Evolutionary conservation across 2,329 filamentous ascomycete species (phyloP).

Genomic region (Beauveria pseudobassiana): DNA sequence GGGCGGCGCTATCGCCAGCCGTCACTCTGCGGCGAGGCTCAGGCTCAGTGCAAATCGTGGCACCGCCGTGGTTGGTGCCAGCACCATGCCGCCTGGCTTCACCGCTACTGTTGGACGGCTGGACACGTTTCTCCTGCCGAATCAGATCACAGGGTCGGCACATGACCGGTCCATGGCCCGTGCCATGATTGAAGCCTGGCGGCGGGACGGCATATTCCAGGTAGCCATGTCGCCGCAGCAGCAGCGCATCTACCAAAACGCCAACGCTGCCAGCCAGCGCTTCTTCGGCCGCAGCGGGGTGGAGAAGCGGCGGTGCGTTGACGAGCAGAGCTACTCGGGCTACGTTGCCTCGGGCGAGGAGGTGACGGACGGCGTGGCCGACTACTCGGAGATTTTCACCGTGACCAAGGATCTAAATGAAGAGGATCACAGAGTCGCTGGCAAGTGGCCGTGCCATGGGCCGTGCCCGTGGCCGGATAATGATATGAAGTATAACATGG

Average conservation of each 20-base stretch:
- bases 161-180: constrained; percentile 30
- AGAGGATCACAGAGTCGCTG: constrained; percentile 30
- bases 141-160: constrained; percentile 25
- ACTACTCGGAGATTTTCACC: constrained; percentile 46
- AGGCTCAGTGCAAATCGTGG: background rate
- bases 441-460: constrained; percentile 42
- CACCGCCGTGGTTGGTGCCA: background rate
- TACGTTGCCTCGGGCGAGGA: constrained; percentile 44
- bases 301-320: constrained; percentile 35
- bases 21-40: background rate
- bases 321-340: constrained; percentile 38
- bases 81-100: constrained; percentile 22
- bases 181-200: constrained; percentile 35
- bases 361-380: constrained; percentile 39
- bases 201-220: constrained; percentile 38
- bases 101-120: constrained; percentile 21
- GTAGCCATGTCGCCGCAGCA: constrained; percentile 32
- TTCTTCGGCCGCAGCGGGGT: constrained; percentile 31
- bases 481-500: constrained; percentile 32
- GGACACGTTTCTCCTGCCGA: constrained; percentile 35
- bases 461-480: constrained; percentile 39
- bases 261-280: constrained; percentile 27
- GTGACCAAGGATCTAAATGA: constrained; percentile 39
- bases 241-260: constrained; percentile 27
- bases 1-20: background rate